Base-by-base conservation (phyloP, 345 rosid genomes). In the Populus euphratica region DNA sequence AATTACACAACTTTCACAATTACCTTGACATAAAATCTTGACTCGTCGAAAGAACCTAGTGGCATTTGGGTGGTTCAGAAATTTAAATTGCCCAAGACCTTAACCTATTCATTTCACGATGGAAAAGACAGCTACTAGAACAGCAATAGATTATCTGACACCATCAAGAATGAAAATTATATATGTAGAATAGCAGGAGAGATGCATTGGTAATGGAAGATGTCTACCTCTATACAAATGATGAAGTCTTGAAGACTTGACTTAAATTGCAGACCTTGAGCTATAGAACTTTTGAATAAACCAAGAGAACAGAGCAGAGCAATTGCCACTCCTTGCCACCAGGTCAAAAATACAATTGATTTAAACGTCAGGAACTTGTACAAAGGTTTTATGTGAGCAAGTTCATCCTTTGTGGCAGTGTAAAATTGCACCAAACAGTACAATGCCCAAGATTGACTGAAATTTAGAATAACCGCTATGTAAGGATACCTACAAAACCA, bases 271-370 rank as follows among this genome's bases (percentile, higher is more conserved):
- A 91, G 87, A 80, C 88, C 90, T 84, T 93, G 92, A 68, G 97
- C 97, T 73, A 92, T 83, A 23, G 93, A 82, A 84, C 94, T 89
- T 85, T 90, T 90, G 81, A 96, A 89, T 86, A 96, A 87, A 73
- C 97, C 97, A 76, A 94, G 86, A 76, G 97, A 79, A 81, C 78
- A 90, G 74, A 96, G 85, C 68, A 94, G 85, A 84, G 99, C 98
- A 80, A 96, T 96, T 31, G 97, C 95, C 73, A 92, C 97, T 78
- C 99, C 98, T 89, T 96, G 98, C 98, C 99, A 94, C 98, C 98
- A 94, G 76, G 98, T 96, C 86, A 94, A 81, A 83, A 96, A 96
- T 77, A 96, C 99, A 67, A 96, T 96, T 14, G 99, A 93, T 78
- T 96, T 96, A 76, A 96, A 94, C 2, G 92, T 93, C 75, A 94